Evolutionary conservation across 2,329 filamentous ascomycete genomes (phyloP).

Genomic region (Aureobasidium leucospermi): DNA sequence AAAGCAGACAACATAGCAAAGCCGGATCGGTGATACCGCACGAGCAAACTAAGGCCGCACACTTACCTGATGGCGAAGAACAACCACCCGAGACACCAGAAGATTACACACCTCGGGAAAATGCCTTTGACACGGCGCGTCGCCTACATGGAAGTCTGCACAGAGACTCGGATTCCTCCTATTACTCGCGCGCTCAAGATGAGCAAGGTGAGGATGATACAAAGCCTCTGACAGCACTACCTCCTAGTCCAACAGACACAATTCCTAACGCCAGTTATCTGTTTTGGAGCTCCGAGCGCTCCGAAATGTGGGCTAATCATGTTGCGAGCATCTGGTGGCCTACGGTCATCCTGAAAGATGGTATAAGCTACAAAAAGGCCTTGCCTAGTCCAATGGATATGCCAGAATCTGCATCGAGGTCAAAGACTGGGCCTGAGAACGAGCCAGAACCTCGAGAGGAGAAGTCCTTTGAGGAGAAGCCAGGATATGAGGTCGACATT

Average conservation of each 20-base stretch:
- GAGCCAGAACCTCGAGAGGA: too few relatives aligned
- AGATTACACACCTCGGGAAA: background rate
- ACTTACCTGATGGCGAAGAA: background rate
- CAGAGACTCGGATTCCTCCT: background rate
- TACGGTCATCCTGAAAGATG: background rate
- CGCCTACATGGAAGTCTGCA: background rate
- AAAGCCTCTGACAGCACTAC: background rate
- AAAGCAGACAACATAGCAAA: constrained; percentile 1
- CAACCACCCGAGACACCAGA: background rate
- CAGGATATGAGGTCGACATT: background rate
- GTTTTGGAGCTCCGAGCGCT: background rate
- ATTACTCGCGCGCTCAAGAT: background rate
- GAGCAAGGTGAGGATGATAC: background rate
- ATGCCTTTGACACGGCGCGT: background rate
- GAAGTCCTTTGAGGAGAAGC: too few relatives aligned
- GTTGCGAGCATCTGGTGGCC: background rate
- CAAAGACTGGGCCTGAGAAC: too few relatives aligned
- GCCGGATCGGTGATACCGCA: background rate
- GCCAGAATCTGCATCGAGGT: background rate
- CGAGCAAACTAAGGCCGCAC: background rate
- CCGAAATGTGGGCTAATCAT: background rate
- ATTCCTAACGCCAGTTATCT: background rate
- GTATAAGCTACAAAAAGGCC: background rate
- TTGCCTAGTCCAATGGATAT: background rate
- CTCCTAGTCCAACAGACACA: background rate